These are phyloP conservation scores for Cyanophora paradoxa DNA, from an alignment of 78 protist species.

Conservation along the genomic window DNA sequence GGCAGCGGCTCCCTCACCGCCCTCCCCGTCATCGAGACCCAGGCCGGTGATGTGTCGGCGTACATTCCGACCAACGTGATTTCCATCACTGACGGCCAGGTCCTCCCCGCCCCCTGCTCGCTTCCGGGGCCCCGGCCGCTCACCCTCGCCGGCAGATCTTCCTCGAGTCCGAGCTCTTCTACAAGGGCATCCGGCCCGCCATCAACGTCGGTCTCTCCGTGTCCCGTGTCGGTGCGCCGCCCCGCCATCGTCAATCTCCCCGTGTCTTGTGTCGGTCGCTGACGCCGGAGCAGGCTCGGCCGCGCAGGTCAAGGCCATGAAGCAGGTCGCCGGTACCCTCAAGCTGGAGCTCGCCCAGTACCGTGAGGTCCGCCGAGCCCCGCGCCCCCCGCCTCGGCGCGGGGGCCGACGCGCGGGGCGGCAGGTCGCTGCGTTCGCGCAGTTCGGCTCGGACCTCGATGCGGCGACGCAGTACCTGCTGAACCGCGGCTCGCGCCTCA, in stretches of 20 bases:
- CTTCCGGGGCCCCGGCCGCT: too few species aligned
- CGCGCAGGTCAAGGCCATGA: constrained; percentile 70
- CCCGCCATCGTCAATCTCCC: too few species aligned
- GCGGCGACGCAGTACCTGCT: constrained; percentile 55
- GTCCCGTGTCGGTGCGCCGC: constrained; percentile 62
- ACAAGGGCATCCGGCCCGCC: constrained; percentile 70
- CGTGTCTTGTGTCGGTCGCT: too few species aligned
- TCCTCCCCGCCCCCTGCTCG: constrained; percentile 42
- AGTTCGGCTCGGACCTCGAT: constrained; percentile 68
- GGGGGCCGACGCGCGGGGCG: too few species aligned
- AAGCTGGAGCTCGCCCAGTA: constrained; percentile 73
- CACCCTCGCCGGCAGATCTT: too few species aligned
- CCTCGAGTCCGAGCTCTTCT: constrained; percentile 73
- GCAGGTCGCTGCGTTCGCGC: constrained; percentile 80
- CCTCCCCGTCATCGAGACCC: constrained; percentile 74
- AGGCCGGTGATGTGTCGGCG: constrained; percentile 76
- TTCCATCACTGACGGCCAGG: constrained; percentile 78
- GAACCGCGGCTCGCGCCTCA: constrained; percentile 54
- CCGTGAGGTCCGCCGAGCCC: too few species aligned
- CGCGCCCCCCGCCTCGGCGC: too few species aligned
- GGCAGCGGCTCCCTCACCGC: constrained; percentile 68
- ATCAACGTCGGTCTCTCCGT: constrained; percentile 75
- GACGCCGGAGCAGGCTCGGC: constrained; percentile 33
- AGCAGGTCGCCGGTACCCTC: constrained; percentile 58
- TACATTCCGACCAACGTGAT: constrained; percentile 79